These are phyloP conservation scores for Talaromyces adpressus DNA, from an alignment of 495 filamentous ascomycete genomes.

Conservation along the genomic window DNA sequence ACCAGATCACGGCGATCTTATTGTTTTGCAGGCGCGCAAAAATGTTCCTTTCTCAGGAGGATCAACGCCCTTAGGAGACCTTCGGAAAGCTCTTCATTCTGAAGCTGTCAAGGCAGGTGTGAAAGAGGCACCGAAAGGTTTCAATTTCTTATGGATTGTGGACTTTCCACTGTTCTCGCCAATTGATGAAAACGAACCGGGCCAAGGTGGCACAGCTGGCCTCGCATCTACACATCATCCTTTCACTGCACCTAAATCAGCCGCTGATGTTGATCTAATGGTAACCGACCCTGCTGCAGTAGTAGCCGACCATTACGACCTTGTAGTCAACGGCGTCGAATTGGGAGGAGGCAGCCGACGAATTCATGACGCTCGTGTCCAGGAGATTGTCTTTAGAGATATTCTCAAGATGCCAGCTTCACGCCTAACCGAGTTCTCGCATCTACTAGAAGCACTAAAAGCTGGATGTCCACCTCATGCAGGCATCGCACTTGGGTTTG, in stretches of 20 bases:
- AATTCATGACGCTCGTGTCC: slow-evolving; percentile 80
- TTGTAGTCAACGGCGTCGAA: slow-evolving; percentile 93
- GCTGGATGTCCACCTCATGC: slow-evolving; percentile 97
- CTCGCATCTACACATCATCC: slow-evolving; percentile 90
- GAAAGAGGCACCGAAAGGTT: slow-evolving; percentile 45
- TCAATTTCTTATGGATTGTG: slow-evolving; percentile 74
- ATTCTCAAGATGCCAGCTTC: slow-evolving; percentile 61
- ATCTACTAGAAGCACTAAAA: slow-evolving; percentile 72
- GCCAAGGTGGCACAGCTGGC: slow-evolving; percentile 74
- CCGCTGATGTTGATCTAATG: slow-evolving; percentile 68
- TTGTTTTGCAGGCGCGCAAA: slow-evolving; percentile 74
- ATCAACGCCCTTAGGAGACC: slow-evolving; percentile 71
- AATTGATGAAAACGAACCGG: slow-evolving; percentile 58
- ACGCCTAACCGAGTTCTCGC: slow-evolving; percentile 68
- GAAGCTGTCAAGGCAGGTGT: slow-evolving; percentile 53
- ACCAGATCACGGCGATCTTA: slow-evolving; percentile 61
- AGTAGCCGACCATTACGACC: slow-evolving; percentile 81
- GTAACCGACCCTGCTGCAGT: slow-evolving; percentile 62
- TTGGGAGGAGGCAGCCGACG: slow-evolving; percentile 88
- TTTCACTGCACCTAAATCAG: slow-evolving; percentile 78
- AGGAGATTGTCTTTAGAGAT: slow-evolving; percentile 77
- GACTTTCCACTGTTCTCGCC: slow-evolving; percentile 91
- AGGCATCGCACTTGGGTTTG: slow-evolving; percentile 87
- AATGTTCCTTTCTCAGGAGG: slow-evolving; percentile 52
- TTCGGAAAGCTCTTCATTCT: slow-evolving; percentile 64